A percentile compares a stretch with the other conserved stretches of the same genome.
phyloP scores from a whole-genome alignment of 73 alveolate genomes.

The Tetrahymena borealis region DNA sequence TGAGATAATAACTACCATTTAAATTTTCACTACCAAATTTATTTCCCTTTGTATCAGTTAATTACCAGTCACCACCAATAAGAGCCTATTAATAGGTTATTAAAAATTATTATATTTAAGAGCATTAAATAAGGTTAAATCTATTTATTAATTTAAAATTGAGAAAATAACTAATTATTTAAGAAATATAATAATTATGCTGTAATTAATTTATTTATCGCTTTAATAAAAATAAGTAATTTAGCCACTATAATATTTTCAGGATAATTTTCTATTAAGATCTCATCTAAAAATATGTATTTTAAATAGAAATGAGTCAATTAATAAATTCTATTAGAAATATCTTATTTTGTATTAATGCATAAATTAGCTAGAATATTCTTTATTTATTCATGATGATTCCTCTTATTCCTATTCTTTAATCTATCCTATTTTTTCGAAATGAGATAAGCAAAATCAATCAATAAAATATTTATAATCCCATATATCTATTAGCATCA shows the following conservation, averaged over 20 bases:
- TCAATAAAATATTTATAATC: no score
- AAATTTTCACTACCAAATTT: constrained; percentile 62
- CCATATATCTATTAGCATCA: no score
- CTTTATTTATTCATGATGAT: no score
- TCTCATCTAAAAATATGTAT: no score
- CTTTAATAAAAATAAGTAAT: not conserved
- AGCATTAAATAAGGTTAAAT: not conserved
- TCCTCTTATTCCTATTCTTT: no score
- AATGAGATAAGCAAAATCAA: no score
- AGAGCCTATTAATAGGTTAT: not conserved
- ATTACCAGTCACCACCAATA: constrained; percentile 77
- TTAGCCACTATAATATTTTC: not conserved
- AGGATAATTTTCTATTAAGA: no score
- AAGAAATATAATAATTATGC: not conserved
- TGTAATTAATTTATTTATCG: not conserved
- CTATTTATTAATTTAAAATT: not conserved
- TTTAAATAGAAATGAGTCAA: no score
- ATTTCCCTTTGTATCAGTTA: constrained; percentile 62
- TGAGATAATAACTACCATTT: constrained; percentile 64
- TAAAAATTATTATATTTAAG: not conserved
- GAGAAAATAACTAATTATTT: not conserved
- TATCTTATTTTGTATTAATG: no score
- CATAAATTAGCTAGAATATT: no score
- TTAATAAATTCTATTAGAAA: no score
- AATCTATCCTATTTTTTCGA: no score